A percentile compares a stretch with the other conserved stretches of the same genome.
Evolutionary conservation across 1,139 yeast species (phyloP).

Genomic region (Geotrichum reessii): DNA sequence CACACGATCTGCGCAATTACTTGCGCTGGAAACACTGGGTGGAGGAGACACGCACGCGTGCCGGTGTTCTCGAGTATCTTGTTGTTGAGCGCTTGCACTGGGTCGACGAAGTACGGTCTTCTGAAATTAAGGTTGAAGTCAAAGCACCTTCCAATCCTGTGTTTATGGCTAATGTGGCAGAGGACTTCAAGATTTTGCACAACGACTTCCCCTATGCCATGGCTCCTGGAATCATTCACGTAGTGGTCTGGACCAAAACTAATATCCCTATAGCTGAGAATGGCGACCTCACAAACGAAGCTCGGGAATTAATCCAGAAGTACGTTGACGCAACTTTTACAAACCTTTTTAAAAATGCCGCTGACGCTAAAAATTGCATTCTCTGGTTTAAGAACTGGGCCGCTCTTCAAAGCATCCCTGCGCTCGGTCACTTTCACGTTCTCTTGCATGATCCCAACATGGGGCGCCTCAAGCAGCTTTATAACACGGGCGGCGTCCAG

Average conservation of each 20-base stretch:
- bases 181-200: slow-evolving; percentile 35
- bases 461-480: slow-evolving; percentile 21
- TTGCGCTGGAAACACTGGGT: slow-evolving; percentile 31
- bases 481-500: slow-evolving; percentile 18
- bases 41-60: slow-evolving; percentile 14
- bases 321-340: slow-evolving; percentile 33
- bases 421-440: slow-evolving; percentile 41
- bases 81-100: slow-evolving; percentile 31
- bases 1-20: slow-evolving; percentile 34
- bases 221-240: slow-evolving; percentile 35
- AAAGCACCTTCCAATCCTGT: slow-evolving; percentile 18
- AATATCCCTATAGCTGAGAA: slow-evolving; percentile 31
- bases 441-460: slow-evolving; percentile 29
- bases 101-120: slow-evolving; percentile 20
- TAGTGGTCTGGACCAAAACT: slow-evolving; percentile 40
- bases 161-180: slow-evolving; percentile 25
- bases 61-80: slow-evolving; percentile 34
- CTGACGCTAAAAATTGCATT: slow-evolving; percentile 22
- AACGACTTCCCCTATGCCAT: slow-evolving; percentile 42
- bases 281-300: slow-evolving; percentile 28
- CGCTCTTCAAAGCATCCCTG: slow-evolving; percentile 38
- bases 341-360: slow-evolving; percentile 24
- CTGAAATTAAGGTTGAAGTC: slow-evolving; percentile 11
- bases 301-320: slow-evolving; percentile 26
- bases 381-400: slow-evolving; percentile 41